Percentiles rank a stretch among this genome's conserved stretches.
Evolutionary conservation across 306 rosid genomes (phyloP).

Genomic region (Glycyrrhiza uralensis): DNA sequence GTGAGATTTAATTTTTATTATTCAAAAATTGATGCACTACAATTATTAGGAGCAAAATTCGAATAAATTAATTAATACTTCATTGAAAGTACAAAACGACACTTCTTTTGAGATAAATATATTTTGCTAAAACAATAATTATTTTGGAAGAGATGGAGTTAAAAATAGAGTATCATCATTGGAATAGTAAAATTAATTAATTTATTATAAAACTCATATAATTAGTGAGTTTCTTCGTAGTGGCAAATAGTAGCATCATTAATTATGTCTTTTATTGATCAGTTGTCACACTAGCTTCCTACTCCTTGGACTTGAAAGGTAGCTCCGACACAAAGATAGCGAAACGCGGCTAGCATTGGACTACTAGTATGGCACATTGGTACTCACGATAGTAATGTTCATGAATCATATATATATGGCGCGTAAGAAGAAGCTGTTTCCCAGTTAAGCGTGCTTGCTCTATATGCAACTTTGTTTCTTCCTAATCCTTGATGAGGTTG

Average conservation of each 20-base stretch:
- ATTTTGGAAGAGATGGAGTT: no score
- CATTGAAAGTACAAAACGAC: no score
- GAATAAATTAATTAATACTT: no score
- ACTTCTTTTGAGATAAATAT: no score
- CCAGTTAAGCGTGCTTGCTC: neutral
- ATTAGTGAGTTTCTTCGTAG: neutral
- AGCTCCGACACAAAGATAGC: constrained; percentile 17
- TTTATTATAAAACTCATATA: neutral
- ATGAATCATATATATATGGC: constrained; percentile 19
- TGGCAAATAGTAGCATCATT: neutral
- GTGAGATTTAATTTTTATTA: no score
- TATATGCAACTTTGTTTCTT: neutral
- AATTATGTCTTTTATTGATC: no score
- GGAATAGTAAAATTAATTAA: neutral
- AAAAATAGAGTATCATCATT: neutral
- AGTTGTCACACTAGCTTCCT: no score
- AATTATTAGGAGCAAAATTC: no score
- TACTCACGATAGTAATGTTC: neutral
- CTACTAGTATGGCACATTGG: neutral
- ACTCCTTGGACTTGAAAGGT: no score
- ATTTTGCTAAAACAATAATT: no score
- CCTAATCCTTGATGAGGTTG: neutral
- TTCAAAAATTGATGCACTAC: no score
- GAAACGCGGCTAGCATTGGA: neutral
- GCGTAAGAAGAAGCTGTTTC: constrained; percentile 18